Evolutionary conservation across 257 asterid genomes (phyloP).

Genomic region (Mentha longifolia): DNA sequence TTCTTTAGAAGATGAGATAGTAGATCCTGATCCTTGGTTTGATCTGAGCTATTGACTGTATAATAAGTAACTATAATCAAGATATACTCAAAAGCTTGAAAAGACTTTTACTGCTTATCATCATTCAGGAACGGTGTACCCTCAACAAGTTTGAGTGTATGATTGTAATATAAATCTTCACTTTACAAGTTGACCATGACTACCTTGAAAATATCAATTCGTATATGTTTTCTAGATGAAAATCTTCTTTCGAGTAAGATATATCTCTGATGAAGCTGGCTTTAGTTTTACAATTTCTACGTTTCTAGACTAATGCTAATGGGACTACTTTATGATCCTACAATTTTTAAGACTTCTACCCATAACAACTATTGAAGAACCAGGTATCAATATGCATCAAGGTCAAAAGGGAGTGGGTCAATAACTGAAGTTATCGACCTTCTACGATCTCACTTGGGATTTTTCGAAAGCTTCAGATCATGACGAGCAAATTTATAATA

Average conservation of each 20-base stretch:
- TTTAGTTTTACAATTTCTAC: neutral
- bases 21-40: slow-evolving; percentile 45
- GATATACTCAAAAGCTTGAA: slow-evolving; percentile 13
- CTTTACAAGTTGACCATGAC: slow-evolving; percentile 17
- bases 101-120: neutral
- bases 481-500: neutral
- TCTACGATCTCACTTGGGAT: neutral
- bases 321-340: neutral
- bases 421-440: neutral
- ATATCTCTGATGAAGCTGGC: neutral
- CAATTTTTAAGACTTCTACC: neutral
- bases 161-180: neutral
- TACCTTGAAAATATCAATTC: neutral
- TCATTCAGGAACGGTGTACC: neutral
- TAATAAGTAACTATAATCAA: slow-evolving; percentile 22
- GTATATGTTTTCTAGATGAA: neutral
- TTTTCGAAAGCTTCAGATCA: neutral
- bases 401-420: neutral
- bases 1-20: slow-evolving; percentile 48
- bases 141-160: neutral
- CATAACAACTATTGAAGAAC: neutral
- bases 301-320: neutral
- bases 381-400: neutral
- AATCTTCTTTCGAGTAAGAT: neutral
- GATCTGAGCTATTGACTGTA: slow-evolving; percentile 50